Base-by-base conservation (phyloP, 441 rosid genomes). In the Pelargonium myrrhifolium region DNA sequence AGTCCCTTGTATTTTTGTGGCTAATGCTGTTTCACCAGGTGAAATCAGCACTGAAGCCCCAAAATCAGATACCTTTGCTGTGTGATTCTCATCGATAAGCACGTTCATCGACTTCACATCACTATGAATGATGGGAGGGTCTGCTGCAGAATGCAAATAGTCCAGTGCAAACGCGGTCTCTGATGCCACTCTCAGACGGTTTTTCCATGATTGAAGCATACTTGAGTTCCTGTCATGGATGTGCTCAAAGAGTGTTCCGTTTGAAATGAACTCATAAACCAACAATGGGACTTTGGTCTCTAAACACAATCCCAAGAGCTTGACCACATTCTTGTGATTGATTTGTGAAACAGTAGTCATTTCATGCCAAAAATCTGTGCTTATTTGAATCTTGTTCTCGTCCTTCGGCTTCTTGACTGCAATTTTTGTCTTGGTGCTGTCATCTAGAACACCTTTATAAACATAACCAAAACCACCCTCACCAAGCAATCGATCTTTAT, bases 11-110 rank as follows among this genome's bases (percentile, higher is more conserved):
- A 79, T 39, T 51, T 65, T 63, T 0, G 55, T 51, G 4, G 18
- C 75, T 8, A 74, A 31, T 2, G 62, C 53, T n/a, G 65, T 35
- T 35, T 73, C 53, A 0, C 56, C 76, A 0, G 76, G 62, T 0
- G 81, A 78, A 14, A 78, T 68, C 2, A 79, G 11, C 3, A 75
- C 73, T 0, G 82, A 79, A 24, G 79, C 75, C 1, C 79, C 79
- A 6, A 79, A 75, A 65, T 79, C 82, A 1, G 82, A 72, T 3
- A 68, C 56, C 4, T 70, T 70, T 2, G 67, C 67, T 0, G 47
- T 45, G 7, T 28, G 35, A 0, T 63, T 63, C 0, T 64, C 62
- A n/a, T 69, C 72, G 9, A 69, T 6, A 4, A 67, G 62, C n/a
- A 67, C 35, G 21, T 67, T 67, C n/a, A 14, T 63, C n/a, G n/a